phyloP scores from a whole-genome alignment of 768 basidiomycete genomes.

The Mycena galopus region DNA sequence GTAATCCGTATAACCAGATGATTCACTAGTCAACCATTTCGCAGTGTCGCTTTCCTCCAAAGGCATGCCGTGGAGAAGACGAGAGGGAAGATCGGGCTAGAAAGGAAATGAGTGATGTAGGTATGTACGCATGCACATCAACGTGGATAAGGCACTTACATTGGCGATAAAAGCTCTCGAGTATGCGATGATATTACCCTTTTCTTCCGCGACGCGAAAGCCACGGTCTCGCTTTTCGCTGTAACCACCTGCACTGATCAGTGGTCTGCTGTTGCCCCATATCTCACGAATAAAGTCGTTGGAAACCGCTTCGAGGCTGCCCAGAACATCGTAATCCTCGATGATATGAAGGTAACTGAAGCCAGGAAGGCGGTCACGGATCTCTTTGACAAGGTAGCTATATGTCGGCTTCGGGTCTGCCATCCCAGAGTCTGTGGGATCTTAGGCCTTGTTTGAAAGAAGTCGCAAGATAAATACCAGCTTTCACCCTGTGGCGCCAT shows the following conservation, averaged over 20 bases:
- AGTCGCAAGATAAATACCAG: conserved; percentile 24
- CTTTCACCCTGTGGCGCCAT: conserved; percentile 53
- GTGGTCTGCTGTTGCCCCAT: conserved; percentile 56
- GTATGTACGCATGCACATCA: background rate
- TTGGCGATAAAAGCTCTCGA: conserved; percentile 47
- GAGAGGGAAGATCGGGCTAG: conserved; percentile 46
- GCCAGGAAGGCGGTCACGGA: conserved; percentile 45
- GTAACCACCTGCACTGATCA: conserved; percentile 62
- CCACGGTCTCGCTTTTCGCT: conserved; percentile 52
- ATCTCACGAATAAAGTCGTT: conserved; percentile 61
- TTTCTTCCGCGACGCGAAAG: conserved; percentile 49
- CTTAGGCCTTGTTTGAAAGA: background rate
- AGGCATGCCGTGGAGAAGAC: conserved; percentile 40
- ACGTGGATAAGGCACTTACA: conserved; percentile 45
- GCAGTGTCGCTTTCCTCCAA: conserved; percentile 39
- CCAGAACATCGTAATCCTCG: conserved; percentile 39
- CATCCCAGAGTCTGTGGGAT: background rate
- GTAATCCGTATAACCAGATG: conserved; percentile 51
- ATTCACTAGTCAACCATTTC: conserved; percentile 37
- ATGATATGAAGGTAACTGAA: conserved; percentile 59
- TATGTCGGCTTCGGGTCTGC: conserved; percentile 43
- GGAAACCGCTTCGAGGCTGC: conserved; percentile 35
- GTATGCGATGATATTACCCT: conserved; percentile 31
- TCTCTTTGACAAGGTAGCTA: conserved; percentile 43
- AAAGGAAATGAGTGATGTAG: background rate